Evolutionary conservation across 768 basidiomycete genomes (phyloP).

Genomic region (Saitozyma podzolica): DNA sequence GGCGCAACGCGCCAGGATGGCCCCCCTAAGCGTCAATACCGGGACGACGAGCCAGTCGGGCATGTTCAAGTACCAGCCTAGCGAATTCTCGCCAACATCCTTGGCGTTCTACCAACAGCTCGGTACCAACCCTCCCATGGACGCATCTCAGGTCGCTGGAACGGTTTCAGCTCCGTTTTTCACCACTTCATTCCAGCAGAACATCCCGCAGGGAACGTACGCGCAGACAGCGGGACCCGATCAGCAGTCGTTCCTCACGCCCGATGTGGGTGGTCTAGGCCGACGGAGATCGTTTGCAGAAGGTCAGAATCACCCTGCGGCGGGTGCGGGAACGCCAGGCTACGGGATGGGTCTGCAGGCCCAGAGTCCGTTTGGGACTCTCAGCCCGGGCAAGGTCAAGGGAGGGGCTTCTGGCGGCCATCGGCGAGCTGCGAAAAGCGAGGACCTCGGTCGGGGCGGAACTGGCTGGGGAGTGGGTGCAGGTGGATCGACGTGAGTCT

Average conservation of each 20-base stretch:
- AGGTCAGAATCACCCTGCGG: conserved; percentile 36
- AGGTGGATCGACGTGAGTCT: conserved; percentile 44
- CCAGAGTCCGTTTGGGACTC: conserved; percentile 8
- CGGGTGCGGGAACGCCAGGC: conserved; percentile 43
- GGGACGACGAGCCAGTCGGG: conserved; percentile 1
- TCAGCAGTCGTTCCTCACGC: conserved; percentile 15
- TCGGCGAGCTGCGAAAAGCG: conserved; percentile 63
- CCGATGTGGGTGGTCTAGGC: conserved; percentile 1
- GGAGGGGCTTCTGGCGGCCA: conserved; percentile 53
- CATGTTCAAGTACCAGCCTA: conserved; percentile 34
- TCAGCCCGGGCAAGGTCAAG: conserved; percentile 16
- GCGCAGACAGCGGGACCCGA: conserved; percentile 15
- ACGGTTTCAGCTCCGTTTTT: conserved; percentile 36
- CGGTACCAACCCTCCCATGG: conserved; percentile 17
- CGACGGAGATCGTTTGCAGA: conserved; percentile 35
- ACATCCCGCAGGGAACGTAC: conserved; percentile 3
- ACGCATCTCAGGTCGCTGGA: conserved; percentile 25
- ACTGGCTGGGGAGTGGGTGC: conserved; percentile 42
- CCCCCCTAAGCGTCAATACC: conserved; percentile 11
- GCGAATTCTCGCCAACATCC: conserved; percentile 42
- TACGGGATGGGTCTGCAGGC: conserved; percentile 38
- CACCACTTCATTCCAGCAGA: conserved; percentile 25
- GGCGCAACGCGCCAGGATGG: conserved; percentile 15
- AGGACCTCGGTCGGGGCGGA: conserved; percentile 58
- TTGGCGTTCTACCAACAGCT: conserved; percentile 43